Conservation (phyloP, 306 rosid genomes). For the Astragalus glycyphyllos region DNA sequence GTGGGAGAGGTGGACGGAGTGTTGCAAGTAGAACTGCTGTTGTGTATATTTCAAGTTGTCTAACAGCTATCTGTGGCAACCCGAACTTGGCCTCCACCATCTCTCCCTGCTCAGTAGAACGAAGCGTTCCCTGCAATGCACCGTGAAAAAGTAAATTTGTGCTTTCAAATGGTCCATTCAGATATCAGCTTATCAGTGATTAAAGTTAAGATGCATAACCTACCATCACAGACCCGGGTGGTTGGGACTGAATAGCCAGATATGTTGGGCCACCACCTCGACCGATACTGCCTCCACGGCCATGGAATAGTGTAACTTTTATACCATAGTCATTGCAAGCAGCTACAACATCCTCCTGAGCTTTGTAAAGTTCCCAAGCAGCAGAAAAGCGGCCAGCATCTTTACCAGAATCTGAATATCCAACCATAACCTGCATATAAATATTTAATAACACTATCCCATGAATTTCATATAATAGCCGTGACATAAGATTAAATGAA, state of each 20-base stretch:
- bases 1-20: slow-evolving; percentile 86
- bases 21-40: slow-evolving; percentile 96
- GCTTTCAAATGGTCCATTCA: not conserved
- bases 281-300: slow-evolving; percentile 97
- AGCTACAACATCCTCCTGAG: slow-evolving; percentile 96
- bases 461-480: slow-evolving; percentile 32
- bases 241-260: slow-evolving; percentile 97
- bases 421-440: slow-evolving; percentile 87
- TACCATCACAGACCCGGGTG: slow-evolving; percentile 98
- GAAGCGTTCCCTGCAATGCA: slow-evolving; percentile 72
- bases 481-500: slow-evolving; percentile 21
- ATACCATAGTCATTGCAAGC: slow-evolving; percentile 88
- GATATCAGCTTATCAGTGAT: slow-evolving; percentile 7
- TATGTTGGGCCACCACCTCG: slow-evolving; percentile 99
- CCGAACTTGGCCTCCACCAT: slow-evolving; percentile 97
- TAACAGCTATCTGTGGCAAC: slow-evolving; percentile 84
- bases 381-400: slow-evolving; percentile 97
- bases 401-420: slow-evolving; percentile 97
- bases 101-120: slow-evolving; percentile 98
- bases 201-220: slow-evolving; percentile 42
- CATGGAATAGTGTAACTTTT: slow-evolving; percentile 89
- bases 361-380: slow-evolving; percentile 98
- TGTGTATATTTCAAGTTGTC: slow-evolving; percentile 94
- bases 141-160: slow-evolving; percentile 23
- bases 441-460: slow-evolving; percentile 31